Conservation (phyloP, 441 rosid species). For the Hura crepitans region DNA sequence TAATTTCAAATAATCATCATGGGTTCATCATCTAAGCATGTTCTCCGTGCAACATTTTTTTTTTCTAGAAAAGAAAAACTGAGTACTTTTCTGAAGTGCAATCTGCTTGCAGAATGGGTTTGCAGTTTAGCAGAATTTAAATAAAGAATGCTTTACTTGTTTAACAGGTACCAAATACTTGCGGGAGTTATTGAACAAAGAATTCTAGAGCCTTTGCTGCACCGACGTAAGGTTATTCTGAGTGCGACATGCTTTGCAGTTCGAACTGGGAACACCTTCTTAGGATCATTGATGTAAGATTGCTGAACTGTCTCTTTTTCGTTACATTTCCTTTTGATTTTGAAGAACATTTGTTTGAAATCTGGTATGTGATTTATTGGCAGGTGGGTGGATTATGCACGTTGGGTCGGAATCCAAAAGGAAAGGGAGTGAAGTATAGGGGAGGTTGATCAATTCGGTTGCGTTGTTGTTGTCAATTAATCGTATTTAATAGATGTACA, state of each 20-base stretch:
- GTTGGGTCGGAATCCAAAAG: constrained; percentile 54
- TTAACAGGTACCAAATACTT: constrained; percentile 56
- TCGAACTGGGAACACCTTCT: constrained; percentile 69
- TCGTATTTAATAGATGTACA: neutral
- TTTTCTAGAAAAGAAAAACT: neutral
- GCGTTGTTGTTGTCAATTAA: neutral
- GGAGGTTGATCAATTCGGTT: neutral
- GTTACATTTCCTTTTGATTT: neutral
- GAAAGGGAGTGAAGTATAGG: constrained; percentile 30
- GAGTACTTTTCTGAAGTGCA: neutral
- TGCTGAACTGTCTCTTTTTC: neutral
- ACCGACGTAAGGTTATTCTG: constrained; percentile 42
- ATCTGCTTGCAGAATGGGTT: neutral
- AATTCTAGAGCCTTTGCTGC: constrained; percentile 54
- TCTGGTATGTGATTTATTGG: neutral
- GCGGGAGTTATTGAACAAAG: constrained; percentile 67
- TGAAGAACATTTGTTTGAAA: neutral
- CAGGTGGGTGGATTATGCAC: constrained; percentile 76
- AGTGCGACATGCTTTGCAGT: constrained; percentile 56
- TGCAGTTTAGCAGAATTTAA: neutral
- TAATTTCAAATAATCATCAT: neutral
- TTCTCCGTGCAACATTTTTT: neutral
- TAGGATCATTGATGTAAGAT: constrained; percentile 63
- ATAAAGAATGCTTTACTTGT: neutral
- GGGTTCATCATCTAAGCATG: neutral